Evolutionary conservation across 1,284 basidiomycete genomes (phyloP).

Genomic region (Pterulicium gracile): DNA sequence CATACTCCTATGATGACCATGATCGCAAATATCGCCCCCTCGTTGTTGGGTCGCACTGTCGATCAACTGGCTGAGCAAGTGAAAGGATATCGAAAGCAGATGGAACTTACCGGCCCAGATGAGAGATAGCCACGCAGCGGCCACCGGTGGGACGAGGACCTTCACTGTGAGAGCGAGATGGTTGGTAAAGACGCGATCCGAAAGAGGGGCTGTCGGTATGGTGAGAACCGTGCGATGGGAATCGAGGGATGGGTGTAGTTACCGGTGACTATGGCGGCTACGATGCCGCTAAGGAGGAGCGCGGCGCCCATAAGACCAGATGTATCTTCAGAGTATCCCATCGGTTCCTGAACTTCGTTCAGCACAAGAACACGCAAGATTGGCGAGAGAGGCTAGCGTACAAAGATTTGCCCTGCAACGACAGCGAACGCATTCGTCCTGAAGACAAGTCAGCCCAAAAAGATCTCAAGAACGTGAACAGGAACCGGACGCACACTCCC

Average conservation of each 20-base stretch:
- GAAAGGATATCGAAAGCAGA: conserved; percentile 2
- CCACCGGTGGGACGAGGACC: conserved; percentile 48
- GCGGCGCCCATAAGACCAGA: conserved; percentile 62
- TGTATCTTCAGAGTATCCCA: conserved; percentile 53
- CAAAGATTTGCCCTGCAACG: conserved; percentile 57
- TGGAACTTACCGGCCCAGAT: conserved; percentile 60
- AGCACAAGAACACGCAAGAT: too few relatives aligned
- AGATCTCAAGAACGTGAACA: not conserved
- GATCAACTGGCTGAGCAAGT: conserved; percentile 2
- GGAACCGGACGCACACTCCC: conserved; percentile 36
- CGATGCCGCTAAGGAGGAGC: conserved; percentile 57
- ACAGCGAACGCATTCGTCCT: conserved; percentile 46
- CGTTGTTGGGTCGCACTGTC: conserved; percentile 50
- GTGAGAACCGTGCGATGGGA: too few relatives aligned
- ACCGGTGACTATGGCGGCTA: conserved; percentile 44
- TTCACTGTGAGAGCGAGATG: conserved; percentile 53
- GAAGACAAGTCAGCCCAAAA: conserved; percentile 4
- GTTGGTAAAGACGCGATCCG: conserved; percentile 68
- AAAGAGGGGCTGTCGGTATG: conserved; percentile 63
- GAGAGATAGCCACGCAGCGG: conserved; percentile 52
- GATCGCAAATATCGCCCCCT: conserved; percentile 48
- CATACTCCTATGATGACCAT: conserved; percentile 56
- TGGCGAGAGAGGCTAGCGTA: conserved; percentile 19
- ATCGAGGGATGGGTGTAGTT: too few relatives aligned
- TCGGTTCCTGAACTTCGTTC: too few relatives aligned